Percentiles rank a stretch among this genome's conserved stretches.
Evolutionary conservation across 768 basidiomycete species (phyloP).

Genomic region (Podaxis pistillaris): DNA sequence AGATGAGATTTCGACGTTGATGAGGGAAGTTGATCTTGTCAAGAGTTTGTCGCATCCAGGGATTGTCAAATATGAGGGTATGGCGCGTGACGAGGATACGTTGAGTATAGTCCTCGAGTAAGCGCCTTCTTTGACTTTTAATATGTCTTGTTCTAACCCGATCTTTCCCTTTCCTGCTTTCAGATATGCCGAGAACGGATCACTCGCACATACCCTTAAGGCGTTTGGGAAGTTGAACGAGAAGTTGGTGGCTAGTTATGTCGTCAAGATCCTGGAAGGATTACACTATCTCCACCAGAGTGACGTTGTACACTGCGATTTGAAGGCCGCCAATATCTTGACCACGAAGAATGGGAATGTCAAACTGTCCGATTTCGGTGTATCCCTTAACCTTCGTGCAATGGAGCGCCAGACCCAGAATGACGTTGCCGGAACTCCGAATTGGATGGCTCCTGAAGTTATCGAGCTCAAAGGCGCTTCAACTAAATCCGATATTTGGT

Average conservation of each 20-base stretch:
- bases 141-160: constrained; percentile 14
- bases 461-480: constrained; percentile 94
- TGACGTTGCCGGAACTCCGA: constrained; percentile 91
- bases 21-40: constrained; percentile 92
- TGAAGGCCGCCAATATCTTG: constrained; percentile 99
- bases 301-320: constrained; percentile 94
- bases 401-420: constrained; percentile 77
- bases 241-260: constrained; percentile 86
- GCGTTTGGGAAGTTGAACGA: constrained; percentile 95
- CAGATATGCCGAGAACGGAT: constrained; percentile 96
- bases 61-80: constrained; percentile 97
- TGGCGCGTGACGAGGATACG: constrained; percentile 85
- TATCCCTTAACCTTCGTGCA: constrained; percentile 91
- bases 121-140: constrained; percentile 31
- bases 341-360: constrained; percentile 97
- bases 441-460: constrained; percentile 99
- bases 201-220: constrained; percentile 88
- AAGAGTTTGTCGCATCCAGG: constrained; percentile 90
- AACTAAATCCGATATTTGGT: constrained; percentile 95
- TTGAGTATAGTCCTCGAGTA: constrained; percentile 94
- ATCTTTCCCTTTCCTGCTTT: neutral
- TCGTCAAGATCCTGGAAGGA: constrained; percentile 95
- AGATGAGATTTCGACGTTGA: constrained; percentile 85
- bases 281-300: constrained; percentile 88
- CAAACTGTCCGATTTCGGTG: constrained; percentile 96